These are phyloP conservation scores for Ettlia oleoabundans DNA, from an alignment of 139 green algal species.

Conservation along the genomic window DNA sequence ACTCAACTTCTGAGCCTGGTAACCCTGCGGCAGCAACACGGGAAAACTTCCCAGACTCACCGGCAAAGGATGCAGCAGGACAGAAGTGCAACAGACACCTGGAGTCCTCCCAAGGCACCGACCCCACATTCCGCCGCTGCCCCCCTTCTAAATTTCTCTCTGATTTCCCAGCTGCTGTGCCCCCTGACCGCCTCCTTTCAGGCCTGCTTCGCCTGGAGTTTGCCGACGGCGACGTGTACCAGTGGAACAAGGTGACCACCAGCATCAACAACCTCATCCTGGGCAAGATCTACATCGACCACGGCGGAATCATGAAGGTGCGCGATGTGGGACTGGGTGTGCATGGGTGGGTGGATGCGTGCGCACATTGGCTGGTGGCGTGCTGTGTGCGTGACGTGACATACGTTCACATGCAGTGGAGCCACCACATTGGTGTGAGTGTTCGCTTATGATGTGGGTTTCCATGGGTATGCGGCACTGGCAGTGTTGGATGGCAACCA, in stretches of 20 bases:
- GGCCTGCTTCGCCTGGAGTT: constrained; percentile 69
- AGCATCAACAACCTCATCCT: constrained; percentile 94
- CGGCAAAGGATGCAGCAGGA: too few species aligned
- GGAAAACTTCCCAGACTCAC: too few species aligned
- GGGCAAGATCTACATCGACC: constrained; percentile 89
- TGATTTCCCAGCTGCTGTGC: background rate
- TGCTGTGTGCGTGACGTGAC: too few species aligned
- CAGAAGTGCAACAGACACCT: background rate
- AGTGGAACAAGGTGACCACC: constrained; percentile 80
- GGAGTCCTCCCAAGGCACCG: background rate
- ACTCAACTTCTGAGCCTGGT: too few species aligned
- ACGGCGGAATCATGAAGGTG: constrained; percentile 83
- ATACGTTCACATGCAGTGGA: too few species aligned
- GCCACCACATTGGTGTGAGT: too few species aligned
- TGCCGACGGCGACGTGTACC: constrained; percentile 75
- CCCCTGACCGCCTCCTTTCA: background rate
- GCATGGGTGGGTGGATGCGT: background rate
- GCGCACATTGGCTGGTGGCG: background rate
- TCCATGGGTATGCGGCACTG: too few species aligned
- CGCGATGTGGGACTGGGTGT: background rate
- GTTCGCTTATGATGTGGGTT: too few species aligned
- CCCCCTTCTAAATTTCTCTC: background rate
- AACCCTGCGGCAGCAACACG: too few species aligned
- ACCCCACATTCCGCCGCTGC: background rate
- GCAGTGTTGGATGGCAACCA: too few species aligned